These are phyloP conservation scores for Myxozyma neglecta DNA, from an alignment of 805 yeast species.

Conservation along the genomic window DNA sequence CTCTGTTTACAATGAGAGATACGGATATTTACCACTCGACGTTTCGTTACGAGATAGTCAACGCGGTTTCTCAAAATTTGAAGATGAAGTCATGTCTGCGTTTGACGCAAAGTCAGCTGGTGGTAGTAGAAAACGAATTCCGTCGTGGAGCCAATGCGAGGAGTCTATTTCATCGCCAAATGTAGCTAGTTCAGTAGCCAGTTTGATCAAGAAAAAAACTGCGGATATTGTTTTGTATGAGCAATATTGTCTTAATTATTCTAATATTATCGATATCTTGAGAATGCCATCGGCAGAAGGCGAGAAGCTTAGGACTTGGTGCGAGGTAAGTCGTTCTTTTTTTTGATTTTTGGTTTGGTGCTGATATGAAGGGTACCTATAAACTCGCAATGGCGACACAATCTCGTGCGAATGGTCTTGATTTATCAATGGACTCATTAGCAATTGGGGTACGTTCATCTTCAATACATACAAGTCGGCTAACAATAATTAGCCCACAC, in stretches of 20 bases:
- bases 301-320: slow-evolving; percentile 16
- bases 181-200: slow-evolving; percentile 24
- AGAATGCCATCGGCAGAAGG: slow-evolving; percentile 12
- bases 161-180: slow-evolving; percentile 21
- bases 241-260: slow-evolving; percentile 23
- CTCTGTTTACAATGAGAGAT: not conserved
- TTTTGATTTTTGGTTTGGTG: not conserved
- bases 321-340: slow-evolving; percentile 5
- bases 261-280: slow-evolving; percentile 22
- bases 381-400: slow-evolving; percentile 20
- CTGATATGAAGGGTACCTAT: slow-evolving; percentile 9
- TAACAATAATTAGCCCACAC: slow-evolving; percentile 18
- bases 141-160: slow-evolving; percentile 20
- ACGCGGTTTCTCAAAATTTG: slow-evolving; percentile 12
- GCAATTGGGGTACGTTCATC: slow-evolving; percentile 14
- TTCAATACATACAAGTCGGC: not conserved
- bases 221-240: slow-evolving; percentile 23
- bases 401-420: slow-evolving; percentile 10
- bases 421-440: slow-evolving; percentile 19
- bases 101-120: not conserved
- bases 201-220: slow-evolving; percentile 16
- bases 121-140: not conserved
- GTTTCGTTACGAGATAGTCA: slow-evolving; percentile 4
- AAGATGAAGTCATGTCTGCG: slow-evolving; percentile 17
- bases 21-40: slow-evolving; percentile 3